Conservation (phyloP, 31 red algal species). For the Bonnemaisonia californica region DNA sequence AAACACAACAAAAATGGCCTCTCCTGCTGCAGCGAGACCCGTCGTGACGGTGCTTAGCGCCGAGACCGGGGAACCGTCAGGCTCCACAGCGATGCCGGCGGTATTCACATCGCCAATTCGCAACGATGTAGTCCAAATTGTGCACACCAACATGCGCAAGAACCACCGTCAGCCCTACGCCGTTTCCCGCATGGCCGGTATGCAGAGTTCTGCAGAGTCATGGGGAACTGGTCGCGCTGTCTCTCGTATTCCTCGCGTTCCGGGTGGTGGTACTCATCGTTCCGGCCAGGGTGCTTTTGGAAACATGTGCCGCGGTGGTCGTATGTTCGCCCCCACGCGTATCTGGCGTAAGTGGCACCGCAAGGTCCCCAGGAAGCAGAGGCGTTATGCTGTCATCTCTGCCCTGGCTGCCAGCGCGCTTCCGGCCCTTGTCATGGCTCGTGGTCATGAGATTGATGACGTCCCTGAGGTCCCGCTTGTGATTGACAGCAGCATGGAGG, state of each 20-base stretch:
- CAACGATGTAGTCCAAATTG: conserved; percentile 89
- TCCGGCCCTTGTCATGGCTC: conserved; percentile 93
- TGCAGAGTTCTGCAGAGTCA: conserved; percentile 92
- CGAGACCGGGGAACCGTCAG: conserved; percentile 72
- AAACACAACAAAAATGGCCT: background rate
- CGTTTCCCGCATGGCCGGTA: conserved; percentile 84
- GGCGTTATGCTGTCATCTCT: conserved; percentile 88
- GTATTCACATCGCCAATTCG: conserved; percentile 94
- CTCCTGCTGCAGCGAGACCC: conserved; percentile 64
- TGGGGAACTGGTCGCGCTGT: conserved; percentile 99
- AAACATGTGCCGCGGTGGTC: conserved; percentile 97
- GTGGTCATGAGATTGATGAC: conserved; percentile 92
- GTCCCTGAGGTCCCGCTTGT: conserved; percentile 97
- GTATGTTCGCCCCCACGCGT: conserved; percentile 95
- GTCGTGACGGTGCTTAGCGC: conserved; percentile 86
- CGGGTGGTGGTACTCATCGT: conserved; percentile 96
- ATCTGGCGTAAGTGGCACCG: conserved; percentile 98
- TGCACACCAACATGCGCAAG: conserved; percentile 94
- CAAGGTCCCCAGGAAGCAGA: conserved; percentile 82
- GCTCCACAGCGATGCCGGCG: conserved; percentile 73
- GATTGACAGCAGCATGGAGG: conserved; percentile 59
- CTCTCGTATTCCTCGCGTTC: conserved; percentile 96
- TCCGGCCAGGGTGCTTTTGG: conserved; percentile 97
- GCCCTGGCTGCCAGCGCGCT: conserved; percentile 90
- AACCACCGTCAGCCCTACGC: conserved; percentile 96